Evolutionary conservation across 495 filamentous ascomycete genomes (phyloP).

Genomic region (Trichoderma reesei): DNA sequence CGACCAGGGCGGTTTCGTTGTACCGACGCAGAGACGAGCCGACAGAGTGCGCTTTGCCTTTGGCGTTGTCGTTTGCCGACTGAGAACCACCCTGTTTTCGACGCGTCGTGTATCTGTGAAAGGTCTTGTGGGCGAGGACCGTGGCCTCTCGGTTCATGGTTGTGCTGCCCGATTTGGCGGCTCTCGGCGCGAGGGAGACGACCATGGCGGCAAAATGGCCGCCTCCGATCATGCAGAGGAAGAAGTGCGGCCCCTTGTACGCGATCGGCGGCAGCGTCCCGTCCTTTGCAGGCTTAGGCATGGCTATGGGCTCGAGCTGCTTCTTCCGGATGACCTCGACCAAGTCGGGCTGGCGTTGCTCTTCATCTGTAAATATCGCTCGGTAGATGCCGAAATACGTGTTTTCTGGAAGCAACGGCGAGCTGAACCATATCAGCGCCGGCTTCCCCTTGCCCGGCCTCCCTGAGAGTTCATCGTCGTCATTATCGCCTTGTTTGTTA

Average conservation of each 20-base stretch:
- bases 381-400: conserved; percentile 78
- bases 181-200: conserved; percentile 73
- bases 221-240: conserved; percentile 97
- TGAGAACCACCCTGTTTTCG: conserved; percentile 94
- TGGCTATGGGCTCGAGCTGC: conserved; percentile 58
- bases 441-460: conserved; percentile 51
- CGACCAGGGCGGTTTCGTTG: conserved; percentile 79
- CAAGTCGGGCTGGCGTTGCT: conserved; percentile 57
- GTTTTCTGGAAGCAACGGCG: conserved; percentile 61
- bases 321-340: conserved; percentile 60
- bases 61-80: conserved; percentile 81
- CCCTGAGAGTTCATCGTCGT: conserved; percentile 30
- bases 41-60: conserved; percentile 87
- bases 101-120: conserved; percentile 92
- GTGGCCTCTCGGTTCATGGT: conserved; percentile 65
- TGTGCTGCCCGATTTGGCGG: conserved; percentile 52
- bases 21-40: conserved; percentile 83
- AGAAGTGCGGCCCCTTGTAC: conserved; percentile 66
- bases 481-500: conserved; percentile 34
- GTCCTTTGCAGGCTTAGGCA: conserved; percentile 36
- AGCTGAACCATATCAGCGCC: conserved; percentile 79
- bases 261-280: conserved; percentile 38
- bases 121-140: conserved; percentile 91
- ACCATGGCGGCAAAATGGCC: conserved; percentile 97
- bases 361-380: conserved; percentile 63